Evolutionary conservation across 345 rosid genomes (phyloP).

Genomic region (Rhodamnia rubescens): DNA sequence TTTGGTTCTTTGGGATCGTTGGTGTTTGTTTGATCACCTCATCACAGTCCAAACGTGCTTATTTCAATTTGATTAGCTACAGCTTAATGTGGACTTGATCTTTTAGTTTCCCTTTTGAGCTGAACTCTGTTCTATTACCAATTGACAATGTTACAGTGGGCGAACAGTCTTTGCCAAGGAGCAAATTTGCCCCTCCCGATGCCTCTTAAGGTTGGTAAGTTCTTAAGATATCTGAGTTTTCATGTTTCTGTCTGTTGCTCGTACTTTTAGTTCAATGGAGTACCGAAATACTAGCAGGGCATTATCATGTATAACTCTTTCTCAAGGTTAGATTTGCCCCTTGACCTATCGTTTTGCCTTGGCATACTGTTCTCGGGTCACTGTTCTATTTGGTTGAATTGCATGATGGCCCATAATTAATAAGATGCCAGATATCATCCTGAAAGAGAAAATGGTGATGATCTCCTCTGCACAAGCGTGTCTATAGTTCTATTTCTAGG

Average conservation of each 20-base stretch:
- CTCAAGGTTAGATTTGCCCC: not conserved
- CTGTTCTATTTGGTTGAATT: not conserved
- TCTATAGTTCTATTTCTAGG: not conserved
- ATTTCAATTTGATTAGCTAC: not conserved
- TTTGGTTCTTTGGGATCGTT: not conserved
- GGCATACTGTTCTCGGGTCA: not conserved
- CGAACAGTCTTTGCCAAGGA: slow-evolving; percentile 87
- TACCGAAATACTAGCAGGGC: not conserved
- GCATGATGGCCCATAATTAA: not conserved
- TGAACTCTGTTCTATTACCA: not conserved
- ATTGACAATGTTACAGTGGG: slow-evolving; percentile 48
- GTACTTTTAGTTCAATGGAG: not conserved
- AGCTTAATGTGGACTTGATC: not conserved
- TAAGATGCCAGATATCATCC: not conserved
- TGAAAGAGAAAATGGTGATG: not conserved
- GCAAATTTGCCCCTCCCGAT: slow-evolving; percentile 77
- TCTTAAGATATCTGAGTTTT: not conserved
- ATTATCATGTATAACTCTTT: not conserved
- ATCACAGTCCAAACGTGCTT: not conserved
- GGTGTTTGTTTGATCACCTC: not conserved
- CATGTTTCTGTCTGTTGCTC: not conserved
- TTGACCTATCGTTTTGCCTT: not conserved
- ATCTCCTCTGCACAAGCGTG: not conserved
- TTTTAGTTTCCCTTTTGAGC: not conserved
- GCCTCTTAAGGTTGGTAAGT: slow-evolving; percentile 60